Evolutionary conservation across 306 rosid genomes (phyloP).

Genomic region (Corylus avellana): DNA sequence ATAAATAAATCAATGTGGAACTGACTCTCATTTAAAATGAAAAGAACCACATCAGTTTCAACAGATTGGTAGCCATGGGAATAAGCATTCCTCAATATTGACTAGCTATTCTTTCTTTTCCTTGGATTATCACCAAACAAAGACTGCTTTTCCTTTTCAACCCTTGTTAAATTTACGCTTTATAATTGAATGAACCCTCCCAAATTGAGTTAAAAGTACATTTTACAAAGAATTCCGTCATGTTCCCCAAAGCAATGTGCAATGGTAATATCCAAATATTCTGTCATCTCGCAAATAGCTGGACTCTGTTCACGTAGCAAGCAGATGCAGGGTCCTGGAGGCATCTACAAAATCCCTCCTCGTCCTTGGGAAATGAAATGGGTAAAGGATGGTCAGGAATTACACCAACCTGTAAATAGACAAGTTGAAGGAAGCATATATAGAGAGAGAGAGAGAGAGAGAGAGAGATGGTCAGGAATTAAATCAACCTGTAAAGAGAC

Average conservation of each 20-base stretch:
- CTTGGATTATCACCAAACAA: too few species aligned
- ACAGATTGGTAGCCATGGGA: too few species aligned
- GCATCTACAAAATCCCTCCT: constrained; percentile 80
- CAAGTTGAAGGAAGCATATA: neutral
- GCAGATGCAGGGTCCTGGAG: constrained; percentile 80
- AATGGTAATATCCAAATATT: constrained; percentile 13
- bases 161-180: neutral
- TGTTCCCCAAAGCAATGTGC: constrained; percentile 11
- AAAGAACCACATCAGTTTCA: too few species aligned
- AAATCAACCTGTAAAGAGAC: constrained; percentile 64
- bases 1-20: too few species aligned
- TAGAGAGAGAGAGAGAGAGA: too few species aligned
- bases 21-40: too few species aligned
- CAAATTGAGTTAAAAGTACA: constrained; percentile 1
- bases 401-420: constrained; percentile 67
- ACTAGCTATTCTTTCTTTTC: too few species aligned
- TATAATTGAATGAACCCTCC: neutral
- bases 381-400: constrained; percentile 95
- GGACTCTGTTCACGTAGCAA: constrained; percentile 65
- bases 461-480: constrained; percentile 72
- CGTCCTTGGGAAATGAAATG: constrained; percentile 78
- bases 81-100: too few species aligned
- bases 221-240: constrained; percentile 15
- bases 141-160: too few species aligned
- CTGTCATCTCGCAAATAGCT: constrained; percentile 70